A percentile compares a stretch with the other conserved stretches of the same genome.
These are phyloP conservation scores for Bolboschoenoplectus hybrid DNA, from an alignment of 202 grass and related monocot genomes.

Conservation along the genomic window DNA sequence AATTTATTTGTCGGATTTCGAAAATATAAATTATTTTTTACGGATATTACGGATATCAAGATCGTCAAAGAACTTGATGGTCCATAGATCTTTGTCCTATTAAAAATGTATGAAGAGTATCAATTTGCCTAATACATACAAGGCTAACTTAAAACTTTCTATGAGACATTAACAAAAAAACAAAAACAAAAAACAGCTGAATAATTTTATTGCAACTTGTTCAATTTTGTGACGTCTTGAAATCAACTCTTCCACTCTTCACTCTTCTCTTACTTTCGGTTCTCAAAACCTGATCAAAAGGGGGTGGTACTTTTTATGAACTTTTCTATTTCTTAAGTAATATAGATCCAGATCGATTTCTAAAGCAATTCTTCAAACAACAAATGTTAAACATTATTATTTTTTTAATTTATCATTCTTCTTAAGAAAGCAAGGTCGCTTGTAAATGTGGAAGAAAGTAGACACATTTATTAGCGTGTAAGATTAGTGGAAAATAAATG, in stretches of 20 bases:
- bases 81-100: too few species aligned
- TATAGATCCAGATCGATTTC: not conserved
- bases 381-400: not conserved
- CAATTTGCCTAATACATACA: too few species aligned
- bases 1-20: too few species aligned
- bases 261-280: not conserved
- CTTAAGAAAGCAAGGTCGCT: not conserved
- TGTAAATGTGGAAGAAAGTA: not conserved
- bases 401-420: not conserved
- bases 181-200: not conserved
- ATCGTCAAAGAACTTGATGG: too few species aligned
- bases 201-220: not conserved
- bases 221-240: not conserved
- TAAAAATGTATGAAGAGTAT: too few species aligned
- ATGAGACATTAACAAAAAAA: not conserved
- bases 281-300: not conserved
- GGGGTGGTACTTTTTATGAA: not conserved
- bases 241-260: not conserved
- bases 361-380: slow-evolving; percentile 1
- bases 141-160: too few species aligned
- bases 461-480: not conserved
- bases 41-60: too few species aligned
- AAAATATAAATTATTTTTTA: too few species aligned
- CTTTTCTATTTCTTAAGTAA: slow-evolving; percentile 20
- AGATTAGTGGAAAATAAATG: not conserved